These are phyloP conservation scores for Cymodocea nodosa DNA, from an alignment of 116 monocot species.

Conservation along the genomic window DNA sequence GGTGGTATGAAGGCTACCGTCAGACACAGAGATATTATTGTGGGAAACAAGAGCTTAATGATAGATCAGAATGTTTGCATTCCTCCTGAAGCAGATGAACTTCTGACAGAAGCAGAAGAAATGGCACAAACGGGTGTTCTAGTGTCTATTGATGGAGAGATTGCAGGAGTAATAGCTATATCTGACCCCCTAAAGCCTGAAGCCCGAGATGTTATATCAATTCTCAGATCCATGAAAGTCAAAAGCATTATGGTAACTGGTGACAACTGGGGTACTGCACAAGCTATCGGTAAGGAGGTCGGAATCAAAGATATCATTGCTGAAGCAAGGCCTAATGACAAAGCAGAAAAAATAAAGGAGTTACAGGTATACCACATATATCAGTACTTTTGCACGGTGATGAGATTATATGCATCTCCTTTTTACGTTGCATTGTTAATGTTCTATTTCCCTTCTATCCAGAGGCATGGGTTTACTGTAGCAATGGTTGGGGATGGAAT, in stretches of 20 bases:
- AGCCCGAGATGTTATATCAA: conserved; percentile 69
- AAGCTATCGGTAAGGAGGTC: conserved; percentile 62
- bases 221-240: conserved; percentile 78
- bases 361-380: conserved; percentile 40
- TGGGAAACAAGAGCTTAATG: conserved; percentile 84
- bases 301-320: conserved; percentile 64
- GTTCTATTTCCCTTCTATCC: neutral
- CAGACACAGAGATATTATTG: conserved; percentile 37
- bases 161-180: conserved; percentile 60
- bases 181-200: conserved; percentile 78
- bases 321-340: conserved; percentile 68
- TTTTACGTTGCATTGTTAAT: neutral
- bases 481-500: conserved; percentile 98
- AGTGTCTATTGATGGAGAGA: conserved; percentile 51
- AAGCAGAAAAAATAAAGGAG: conserved; percentile 73
- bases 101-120: conserved; percentile 49
- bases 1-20: conserved; percentile 71
- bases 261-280: conserved; percentile 88
- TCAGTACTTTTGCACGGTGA: neutral
- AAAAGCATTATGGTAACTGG: conserved; percentile 84
- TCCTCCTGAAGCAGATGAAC: conserved; percentile 53
- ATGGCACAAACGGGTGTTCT: conserved; percentile 64
- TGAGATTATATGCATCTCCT: too few relatives aligned
- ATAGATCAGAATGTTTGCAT: conserved; percentile 36
- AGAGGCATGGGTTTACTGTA: conserved; percentile 65